phyloP scores from a whole-genome alignment of 129 eudicot species.

The Flaveria trinervia region DNA sequence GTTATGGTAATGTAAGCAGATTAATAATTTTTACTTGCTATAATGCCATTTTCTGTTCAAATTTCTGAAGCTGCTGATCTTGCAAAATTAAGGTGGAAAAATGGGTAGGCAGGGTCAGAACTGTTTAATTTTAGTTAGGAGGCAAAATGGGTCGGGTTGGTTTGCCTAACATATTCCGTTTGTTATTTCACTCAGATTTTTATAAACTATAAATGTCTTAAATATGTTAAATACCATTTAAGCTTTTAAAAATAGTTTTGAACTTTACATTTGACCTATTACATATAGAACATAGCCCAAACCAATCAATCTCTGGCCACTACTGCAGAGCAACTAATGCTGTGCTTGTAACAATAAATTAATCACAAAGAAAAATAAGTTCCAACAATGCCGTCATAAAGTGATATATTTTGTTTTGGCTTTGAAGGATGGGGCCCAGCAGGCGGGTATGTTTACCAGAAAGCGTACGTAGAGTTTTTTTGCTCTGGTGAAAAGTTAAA shows the following conservation, averaged over 20 bases:
- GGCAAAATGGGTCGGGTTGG: too few relatives aligned
- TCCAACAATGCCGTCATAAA: not conserved
- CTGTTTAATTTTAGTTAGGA: too few relatives aligned
- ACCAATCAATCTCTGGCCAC: not conserved
- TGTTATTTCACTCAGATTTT: too few relatives aligned
- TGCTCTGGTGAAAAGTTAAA: slow-evolving; percentile 72
- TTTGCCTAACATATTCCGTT: too few relatives aligned
- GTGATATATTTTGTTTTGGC: slow-evolving; percentile 3
- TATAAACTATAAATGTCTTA: too few relatives aligned
- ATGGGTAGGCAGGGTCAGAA: not conserved
- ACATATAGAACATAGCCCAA: not conserved
- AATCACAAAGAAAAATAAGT: not conserved
- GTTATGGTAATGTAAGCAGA: slow-evolving; percentile 12
- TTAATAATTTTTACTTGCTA: not conserved
- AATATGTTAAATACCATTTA: too few relatives aligned
- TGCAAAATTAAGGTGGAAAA: not conserved
- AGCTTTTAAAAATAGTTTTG: not conserved
- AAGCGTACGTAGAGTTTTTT: slow-evolving; percentile 89
- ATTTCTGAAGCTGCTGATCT: not conserved
- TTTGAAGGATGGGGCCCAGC: slow-evolving; percentile 91
- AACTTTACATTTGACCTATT: not conserved
- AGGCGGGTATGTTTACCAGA: slow-evolving; percentile 94
- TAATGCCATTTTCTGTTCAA: not conserved
- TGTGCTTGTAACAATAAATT: too few relatives aligned
- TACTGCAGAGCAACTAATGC: too few relatives aligned